These are phyloP conservation scores for Penicillium canescens DNA, from an alignment of 495 filamentous ascomycete genomes.

Conservation along the genomic window DNA sequence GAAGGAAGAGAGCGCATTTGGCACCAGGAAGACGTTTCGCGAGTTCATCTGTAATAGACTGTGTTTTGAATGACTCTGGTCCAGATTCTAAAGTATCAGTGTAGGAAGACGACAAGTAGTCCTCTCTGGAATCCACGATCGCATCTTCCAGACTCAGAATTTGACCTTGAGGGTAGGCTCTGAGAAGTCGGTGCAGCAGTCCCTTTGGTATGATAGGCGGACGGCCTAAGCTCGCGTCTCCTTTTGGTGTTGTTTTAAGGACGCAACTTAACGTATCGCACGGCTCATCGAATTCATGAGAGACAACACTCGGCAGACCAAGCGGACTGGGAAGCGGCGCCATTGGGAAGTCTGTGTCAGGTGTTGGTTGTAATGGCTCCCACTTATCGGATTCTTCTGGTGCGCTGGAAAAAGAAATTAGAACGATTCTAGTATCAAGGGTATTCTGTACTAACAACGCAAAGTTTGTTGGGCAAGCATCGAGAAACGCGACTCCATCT, in stretches of 20 bases:
- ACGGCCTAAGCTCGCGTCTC: background rate
- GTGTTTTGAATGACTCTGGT: slow-evolving; percentile 2
- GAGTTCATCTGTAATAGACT: slow-evolving; percentile 1
- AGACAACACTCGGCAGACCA: background rate
- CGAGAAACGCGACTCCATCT: slow-evolving; percentile 44
- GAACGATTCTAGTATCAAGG: too few relatives aligned
- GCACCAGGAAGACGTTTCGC: slow-evolving; percentile 46
- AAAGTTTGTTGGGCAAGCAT: slow-evolving; percentile 30
- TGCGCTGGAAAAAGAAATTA: slow-evolving; percentile 5
- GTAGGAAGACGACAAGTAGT: background rate
- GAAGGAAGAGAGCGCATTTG: slow-evolving; percentile 55
- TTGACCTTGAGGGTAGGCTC: slow-evolving; percentile 30
- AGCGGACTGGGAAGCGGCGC: slow-evolving; percentile 21
- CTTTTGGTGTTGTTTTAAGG: background rate
- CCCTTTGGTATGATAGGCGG: slow-evolving; percentile 14
- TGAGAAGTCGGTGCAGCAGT: slow-evolving; percentile 26
- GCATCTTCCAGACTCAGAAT: slow-evolving; percentile 20
- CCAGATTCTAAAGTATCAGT: background rate
- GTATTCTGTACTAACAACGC: slow-evolving; percentile 18
- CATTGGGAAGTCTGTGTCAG: slow-evolving; percentile 12
- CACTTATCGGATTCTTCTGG: slow-evolving; percentile 14
- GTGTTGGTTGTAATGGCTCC: slow-evolving; percentile 28
- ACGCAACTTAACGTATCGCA: slow-evolving; percentile 18
- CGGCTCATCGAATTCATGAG: background rate
- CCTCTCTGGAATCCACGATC: background rate